Conservation (phyloP, 371 early-diverging fungal genomes). For the Mortierella sp. region DNA sequence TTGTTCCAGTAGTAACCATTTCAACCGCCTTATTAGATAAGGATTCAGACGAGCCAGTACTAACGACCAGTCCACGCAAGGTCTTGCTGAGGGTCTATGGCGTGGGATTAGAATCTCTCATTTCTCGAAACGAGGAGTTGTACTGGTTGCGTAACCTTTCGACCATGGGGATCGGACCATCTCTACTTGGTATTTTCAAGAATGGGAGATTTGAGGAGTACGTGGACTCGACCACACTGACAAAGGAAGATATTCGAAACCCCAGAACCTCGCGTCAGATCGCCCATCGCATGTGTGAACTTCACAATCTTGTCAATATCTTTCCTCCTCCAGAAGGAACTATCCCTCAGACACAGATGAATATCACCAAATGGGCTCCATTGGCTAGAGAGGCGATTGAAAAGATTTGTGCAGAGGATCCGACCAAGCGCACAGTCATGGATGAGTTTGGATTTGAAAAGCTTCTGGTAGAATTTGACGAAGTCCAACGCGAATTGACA, state of each 20-base stretch:
- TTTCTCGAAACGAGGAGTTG: slow-evolving; percentile 84
- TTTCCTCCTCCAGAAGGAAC: slow-evolving; percentile 65
- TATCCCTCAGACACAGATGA: slow-evolving; percentile 75
- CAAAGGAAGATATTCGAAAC: slow-evolving; percentile 74
- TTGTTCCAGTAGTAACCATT: neutral
- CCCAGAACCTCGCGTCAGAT: slow-evolving; percentile 77
- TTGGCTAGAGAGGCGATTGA: slow-evolving; percentile 57
- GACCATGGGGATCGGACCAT: slow-evolving; percentile 80
- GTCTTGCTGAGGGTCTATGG: slow-evolving; percentile 85
- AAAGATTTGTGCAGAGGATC: slow-evolving; percentile 51
- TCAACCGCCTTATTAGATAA: neutral
- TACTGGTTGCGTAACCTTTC: slow-evolving; percentile 82
- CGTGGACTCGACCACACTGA: slow-evolving; percentile 81
- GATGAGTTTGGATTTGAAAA: slow-evolving; percentile 60
- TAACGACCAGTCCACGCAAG: slow-evolving; percentile 53
- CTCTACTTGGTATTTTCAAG: slow-evolving; percentile 84
- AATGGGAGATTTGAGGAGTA: slow-evolving; percentile 93
- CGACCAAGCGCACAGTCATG: slow-evolving; percentile 36
- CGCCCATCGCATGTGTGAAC: slow-evolving; percentile 77
- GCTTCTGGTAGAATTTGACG: slow-evolving; percentile 63
- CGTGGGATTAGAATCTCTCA: slow-evolving; percentile 79
- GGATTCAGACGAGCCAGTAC: slow-evolving; percentile 1
- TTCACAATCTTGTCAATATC: slow-evolving; percentile 79
- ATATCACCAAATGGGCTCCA: slow-evolving; percentile 75
- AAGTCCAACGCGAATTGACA: slow-evolving; percentile 57